Percentiles rank a stretch among this genome's conserved stretches.
Evolutionary conservation across 2,329 filamentous ascomycete genomes (phyloP).

Genomic region (Aspergillus transmontanensis): DNA sequence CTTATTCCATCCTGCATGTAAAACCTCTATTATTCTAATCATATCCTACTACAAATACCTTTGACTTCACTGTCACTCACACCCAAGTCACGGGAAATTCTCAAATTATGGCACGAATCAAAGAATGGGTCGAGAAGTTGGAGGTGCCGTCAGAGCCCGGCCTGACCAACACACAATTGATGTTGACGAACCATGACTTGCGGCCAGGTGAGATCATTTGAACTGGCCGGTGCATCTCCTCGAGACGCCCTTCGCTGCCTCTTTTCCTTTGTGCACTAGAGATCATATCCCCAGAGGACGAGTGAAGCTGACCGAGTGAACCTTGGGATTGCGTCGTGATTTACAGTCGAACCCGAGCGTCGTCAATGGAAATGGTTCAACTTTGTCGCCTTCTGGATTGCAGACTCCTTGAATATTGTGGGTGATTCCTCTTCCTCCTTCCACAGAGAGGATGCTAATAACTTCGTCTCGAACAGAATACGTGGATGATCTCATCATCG

Average conservation of each 20-base stretch:
- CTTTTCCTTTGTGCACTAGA: slow-evolving; percentile 7
- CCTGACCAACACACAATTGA: slow-evolving; percentile 75
- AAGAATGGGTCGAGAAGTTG: slow-evolving; percentile 55
- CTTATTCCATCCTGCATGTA: not conserved
- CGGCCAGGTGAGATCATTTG: slow-evolving; percentile 56
- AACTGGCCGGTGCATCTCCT: slow-evolving; percentile 8
- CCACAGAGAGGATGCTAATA: not conserved
- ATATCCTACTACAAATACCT: not conserved
- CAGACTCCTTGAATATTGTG: slow-evolving; percentile 79
- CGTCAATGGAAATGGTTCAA: slow-evolving; percentile 86
- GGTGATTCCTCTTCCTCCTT: slow-evolving; percentile 17
- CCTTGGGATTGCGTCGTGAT: slow-evolving; percentile 15
- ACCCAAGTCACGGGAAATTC: not conserved
- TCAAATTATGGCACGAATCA: slow-evolving; percentile 30
- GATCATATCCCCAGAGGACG: slow-evolving; percentile 1
- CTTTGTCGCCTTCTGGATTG: slow-evolving; percentile 85
- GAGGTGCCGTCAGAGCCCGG: slow-evolving; percentile 76
- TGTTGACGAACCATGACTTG: slow-evolving; percentile 84
- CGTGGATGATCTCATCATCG: slow-evolving; percentile 88
- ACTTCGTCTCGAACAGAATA: slow-evolving; percentile 57
- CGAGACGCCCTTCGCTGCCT: slow-evolving; percentile 12
- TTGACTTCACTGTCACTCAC: not conserved
- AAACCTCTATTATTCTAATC: not conserved
- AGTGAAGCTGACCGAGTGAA: slow-evolving; percentile 19
- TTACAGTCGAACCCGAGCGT: slow-evolving; percentile 72